Base-by-base conservation (phyloP, 352 stramenopile genomes). In the Pythium plurisporium region DNA sequence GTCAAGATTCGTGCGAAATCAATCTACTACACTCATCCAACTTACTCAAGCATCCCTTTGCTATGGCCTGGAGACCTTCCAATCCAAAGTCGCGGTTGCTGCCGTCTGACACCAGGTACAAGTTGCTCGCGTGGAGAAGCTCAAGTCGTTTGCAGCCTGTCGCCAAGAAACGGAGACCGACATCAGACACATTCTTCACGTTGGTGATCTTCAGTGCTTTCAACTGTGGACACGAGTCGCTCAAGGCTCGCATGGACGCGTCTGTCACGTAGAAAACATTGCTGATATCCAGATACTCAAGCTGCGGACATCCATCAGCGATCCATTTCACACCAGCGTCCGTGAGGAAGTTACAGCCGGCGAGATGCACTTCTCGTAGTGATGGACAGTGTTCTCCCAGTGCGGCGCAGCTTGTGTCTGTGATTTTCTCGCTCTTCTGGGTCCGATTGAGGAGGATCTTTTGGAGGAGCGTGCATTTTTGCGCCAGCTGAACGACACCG, bases 31-130 rank as follows among this genome's bases (percentile, higher is more conserved):
- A 43, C 1, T 45, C 38, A 49, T 44, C 19, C 0, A 38, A 68
- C 59, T 17, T 54, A 86, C 72, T 38, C 43, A 51, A 29, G 47
- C 78, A 91, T 36, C 70, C 70, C 14, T 65, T 72, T 10, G 85
- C 81, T 34, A 97, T 72, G 2, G 91, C 88, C 49, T 95, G 90
- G 1, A 98, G 65, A 4, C 94, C 94, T 66, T 97, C 92, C 5
- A 97, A 70, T 1, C 86, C 90, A 72, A 97, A 97, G 38, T 95
- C 79, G 23, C 90, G 87, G 31, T 96, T 81, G 52, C 82, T 87
- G n/a, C 94, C 94, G 56, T 98, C 92, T 15, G 89, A 97, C 0
- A 98, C 76, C 52, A 97, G 79, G 48, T 92, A 95, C 40, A 98
- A 54, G 23, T 91, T 89, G 25, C 68, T 78, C 47, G 83, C 69